Evolutionary conservation across 2,329 filamentous ascomycete species (phyloP).

Genomic region (Colletotrichum sp.): DNA sequence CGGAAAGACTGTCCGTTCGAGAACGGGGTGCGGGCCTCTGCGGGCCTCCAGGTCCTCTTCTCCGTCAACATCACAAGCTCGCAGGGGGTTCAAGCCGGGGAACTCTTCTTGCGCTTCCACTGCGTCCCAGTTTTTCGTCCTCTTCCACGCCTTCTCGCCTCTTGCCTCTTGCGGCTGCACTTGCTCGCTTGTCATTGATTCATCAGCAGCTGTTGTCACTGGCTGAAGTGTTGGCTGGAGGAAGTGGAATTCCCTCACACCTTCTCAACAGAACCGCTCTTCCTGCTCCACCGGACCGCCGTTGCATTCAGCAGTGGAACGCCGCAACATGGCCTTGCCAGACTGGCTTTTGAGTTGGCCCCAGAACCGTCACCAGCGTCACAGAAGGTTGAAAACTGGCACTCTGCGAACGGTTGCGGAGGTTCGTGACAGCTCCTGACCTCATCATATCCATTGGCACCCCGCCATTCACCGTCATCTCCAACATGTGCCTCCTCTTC

Average conservation of each 20-base stretch:
- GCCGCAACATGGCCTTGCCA: background rate
- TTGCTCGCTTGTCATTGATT: background rate
- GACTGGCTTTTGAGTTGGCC: background rate
- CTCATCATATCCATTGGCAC: background rate
- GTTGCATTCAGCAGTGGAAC: background rate
- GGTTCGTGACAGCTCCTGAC: background rate
- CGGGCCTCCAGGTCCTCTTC: background rate
- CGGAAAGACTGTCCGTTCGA: background rate
- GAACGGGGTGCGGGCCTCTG: background rate
- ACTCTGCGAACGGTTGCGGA: background rate
- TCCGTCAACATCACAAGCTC: background rate
- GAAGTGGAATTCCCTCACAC: slow-evolving; percentile 13
- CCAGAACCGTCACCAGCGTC: background rate
- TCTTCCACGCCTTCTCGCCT: background rate
- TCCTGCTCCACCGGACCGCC: background rate
- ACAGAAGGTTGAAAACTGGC: background rate
- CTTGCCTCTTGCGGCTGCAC: background rate
- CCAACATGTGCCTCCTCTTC: background rate
- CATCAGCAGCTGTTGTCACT: background rate
- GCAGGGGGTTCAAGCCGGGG: background rate
- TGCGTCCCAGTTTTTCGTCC: background rate
- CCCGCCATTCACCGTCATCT: background rate
- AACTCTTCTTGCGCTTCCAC: background rate
- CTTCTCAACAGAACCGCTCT: background rate
- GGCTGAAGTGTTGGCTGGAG: background rate